phyloP scores from a whole-genome alignment of 768 basidiomycete genomes.

The Nidularia pulvinata region DNA sequence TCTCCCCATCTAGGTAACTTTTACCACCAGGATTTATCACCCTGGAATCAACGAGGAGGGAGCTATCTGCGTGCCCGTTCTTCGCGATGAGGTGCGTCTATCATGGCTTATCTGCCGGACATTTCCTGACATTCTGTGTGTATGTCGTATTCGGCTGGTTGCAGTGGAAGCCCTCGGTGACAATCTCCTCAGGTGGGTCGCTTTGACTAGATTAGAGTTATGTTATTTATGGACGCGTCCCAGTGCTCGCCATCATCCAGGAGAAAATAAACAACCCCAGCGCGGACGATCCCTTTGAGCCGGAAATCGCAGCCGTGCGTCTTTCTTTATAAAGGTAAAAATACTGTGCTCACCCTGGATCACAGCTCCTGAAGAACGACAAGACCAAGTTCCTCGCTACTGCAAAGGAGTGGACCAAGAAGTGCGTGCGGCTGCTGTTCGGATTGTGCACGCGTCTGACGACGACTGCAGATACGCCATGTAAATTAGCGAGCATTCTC shows the following conservation, averaged over 20 bases:
- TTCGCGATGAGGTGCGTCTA: constrained; percentile 74
- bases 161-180: constrained; percentile 87
- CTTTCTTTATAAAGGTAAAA: background rate
- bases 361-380: constrained; percentile 76
- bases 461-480: constrained; percentile 18
- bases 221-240: background rate
- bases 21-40: constrained; percentile 87
- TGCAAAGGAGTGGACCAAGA: constrained; percentile 88
- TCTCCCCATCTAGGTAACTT: constrained; percentile 57
- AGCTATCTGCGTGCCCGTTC: constrained; percentile 79
- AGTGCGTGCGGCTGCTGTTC: constrained; percentile 39
- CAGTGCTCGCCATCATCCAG: constrained; percentile 76
- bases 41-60: constrained; percentile 92
- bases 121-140: background rate
- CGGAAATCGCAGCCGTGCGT: constrained; percentile 81
- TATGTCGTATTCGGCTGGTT: constrained; percentile 4
- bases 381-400: constrained; percentile 69
- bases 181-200: constrained; percentile 62
- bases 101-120: background rate
- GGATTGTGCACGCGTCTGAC: constrained; percentile 2
- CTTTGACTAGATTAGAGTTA: background rate
- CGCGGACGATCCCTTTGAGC: constrained; percentile 87
- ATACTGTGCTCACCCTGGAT: background rate
- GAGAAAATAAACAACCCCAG: constrained; percentile 90
- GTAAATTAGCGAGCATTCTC: constrained; percentile 6